phyloP scores from a whole-genome alignment of 805 yeast genomes.

The Spathaspora girioi region DNA sequence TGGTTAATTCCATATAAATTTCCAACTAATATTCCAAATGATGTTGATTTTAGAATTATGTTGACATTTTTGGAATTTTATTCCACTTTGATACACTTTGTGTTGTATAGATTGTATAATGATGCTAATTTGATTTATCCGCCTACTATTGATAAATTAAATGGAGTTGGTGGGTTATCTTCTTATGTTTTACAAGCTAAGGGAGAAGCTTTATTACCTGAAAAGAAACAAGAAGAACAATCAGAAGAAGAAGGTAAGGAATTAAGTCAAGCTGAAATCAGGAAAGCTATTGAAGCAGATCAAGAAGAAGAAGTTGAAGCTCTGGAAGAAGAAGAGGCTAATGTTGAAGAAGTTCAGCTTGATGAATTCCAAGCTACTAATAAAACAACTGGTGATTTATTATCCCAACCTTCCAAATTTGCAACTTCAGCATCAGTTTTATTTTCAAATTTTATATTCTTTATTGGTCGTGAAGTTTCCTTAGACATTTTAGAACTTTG shows the following conservation, averaged over 20 bases:
- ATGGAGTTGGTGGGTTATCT: slow-evolving; percentile 86
- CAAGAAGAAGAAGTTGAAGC: slow-evolving; percentile 9
- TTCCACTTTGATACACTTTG: slow-evolving; percentile 86
- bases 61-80: slow-evolving; percentile 93
- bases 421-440: slow-evolving; percentile 61
- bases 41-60: slow-evolving; percentile 96
- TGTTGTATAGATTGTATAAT: slow-evolving; percentile 76
- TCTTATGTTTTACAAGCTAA: slow-evolving; percentile 70
- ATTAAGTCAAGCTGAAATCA: slow-evolving; percentile 39
- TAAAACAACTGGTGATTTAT: slow-evolving; percentile 64
- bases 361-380: slow-evolving; percentile 69
- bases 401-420: slow-evolving; percentile 59
- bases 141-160: slow-evolving; percentile 79
- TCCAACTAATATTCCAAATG: slow-evolving; percentile 92
- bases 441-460: slow-evolving; percentile 75
- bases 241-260: slow-evolving; percentile 28
- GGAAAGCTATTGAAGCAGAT: slow-evolving; percentile 53
- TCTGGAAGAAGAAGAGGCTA: slow-evolving; percentile 9
- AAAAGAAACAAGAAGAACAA: slow-evolving; percentile 11
- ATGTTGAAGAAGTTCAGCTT: slow-evolving; percentile 31
- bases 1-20: slow-evolving; percentile 98
- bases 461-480: slow-evolving; percentile 93
- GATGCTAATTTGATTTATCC: slow-evolving; percentile 88
- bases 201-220: slow-evolving; percentile 40
- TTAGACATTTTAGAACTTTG: slow-evolving; percentile 86